Evolutionary conservation across 2,329 filamentous ascomycete genomes (phyloP).

Genomic region (Aureobasidium zeae): DNA sequence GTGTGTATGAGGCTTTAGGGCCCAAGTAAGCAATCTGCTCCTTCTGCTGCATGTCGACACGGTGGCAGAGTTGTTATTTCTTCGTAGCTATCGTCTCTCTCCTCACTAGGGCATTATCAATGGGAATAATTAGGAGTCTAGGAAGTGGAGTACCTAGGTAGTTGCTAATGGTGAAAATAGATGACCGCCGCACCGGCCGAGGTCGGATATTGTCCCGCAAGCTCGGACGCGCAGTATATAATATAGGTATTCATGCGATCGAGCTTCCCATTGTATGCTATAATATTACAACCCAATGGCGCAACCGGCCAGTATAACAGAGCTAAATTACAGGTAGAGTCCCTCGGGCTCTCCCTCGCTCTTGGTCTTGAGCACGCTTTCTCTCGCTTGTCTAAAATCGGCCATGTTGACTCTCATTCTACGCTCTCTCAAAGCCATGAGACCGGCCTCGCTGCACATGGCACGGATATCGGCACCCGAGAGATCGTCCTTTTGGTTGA

Average conservation of each 20-base stretch:
- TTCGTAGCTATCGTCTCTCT: background rate
- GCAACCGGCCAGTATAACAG: conserved; percentile 39
- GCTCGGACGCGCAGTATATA: no score
- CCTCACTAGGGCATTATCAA: background rate
- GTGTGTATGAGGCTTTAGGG: conserved; percentile 57
- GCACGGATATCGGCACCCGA: conserved; percentile 98
- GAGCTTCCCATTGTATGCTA: conserved; percentile 11
- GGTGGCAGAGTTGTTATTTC: background rate
- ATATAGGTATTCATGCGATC: no score
- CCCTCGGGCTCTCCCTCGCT: conserved; percentile 97
- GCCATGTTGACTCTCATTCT: conserved; percentile 99
- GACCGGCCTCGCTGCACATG: conserved; percentile 92
- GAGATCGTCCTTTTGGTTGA: conserved; percentile 94
- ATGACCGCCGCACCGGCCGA: conserved; percentile 1
- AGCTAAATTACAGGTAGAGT: conserved; percentile 72
- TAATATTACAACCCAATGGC: conserved; percentile 11
- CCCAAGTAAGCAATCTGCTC: conserved; percentile 49
- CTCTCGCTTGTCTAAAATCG: conserved; percentile 85
- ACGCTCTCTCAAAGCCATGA: conserved; percentile 87
- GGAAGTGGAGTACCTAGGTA: no score
- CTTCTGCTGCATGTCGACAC: conserved; percentile 41
- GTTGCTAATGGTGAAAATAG: background rate
- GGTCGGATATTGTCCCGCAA: no score
- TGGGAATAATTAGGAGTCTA: background rate
- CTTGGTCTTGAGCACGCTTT: conserved; percentile 96